phyloP scores from a whole-genome alignment of 1,284 basidiomycete species.

The Puccinia novopanici region DNA sequence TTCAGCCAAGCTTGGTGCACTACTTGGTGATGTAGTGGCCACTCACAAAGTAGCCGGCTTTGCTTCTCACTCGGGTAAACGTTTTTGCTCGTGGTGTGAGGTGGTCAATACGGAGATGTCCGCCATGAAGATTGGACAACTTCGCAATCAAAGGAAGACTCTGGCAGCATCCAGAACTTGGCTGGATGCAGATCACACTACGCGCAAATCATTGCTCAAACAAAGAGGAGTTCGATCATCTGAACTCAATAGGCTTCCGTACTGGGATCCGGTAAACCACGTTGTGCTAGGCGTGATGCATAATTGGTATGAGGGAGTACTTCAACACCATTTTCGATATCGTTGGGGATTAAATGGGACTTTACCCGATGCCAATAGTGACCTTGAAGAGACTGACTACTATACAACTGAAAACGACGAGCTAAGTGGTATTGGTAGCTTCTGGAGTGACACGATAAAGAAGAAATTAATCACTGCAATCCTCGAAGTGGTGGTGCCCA shows the following conservation, averaged over 20 bases:
- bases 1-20: not conserved
- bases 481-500: constrained; percentile 18
- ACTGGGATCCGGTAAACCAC: constrained; percentile 44
- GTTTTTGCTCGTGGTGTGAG: constrained; percentile 27
- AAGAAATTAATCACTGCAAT: constrained; percentile 3
- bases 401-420: not conserved
- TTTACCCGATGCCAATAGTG: not conserved
- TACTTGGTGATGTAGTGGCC: constrained; percentile 38
- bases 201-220: not conserved
- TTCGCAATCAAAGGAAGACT: not conserved
- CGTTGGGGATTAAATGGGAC: constrained; percentile 19
- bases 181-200: not conserved
- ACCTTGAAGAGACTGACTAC: not conserved
- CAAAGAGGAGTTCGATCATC: constrained; percentile 26
- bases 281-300: constrained; percentile 24
- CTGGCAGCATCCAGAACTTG: not conserved
- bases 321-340: constrained; percentile 26
- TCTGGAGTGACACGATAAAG: not conserved
- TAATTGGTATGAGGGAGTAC: constrained; percentile 40
- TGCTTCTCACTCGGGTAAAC: constrained; percentile 13
- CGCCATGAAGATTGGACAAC: not conserved
- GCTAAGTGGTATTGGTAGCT: not conserved
- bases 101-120: not conserved
- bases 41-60: constrained; percentile 41
- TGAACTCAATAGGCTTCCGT: constrained; percentile 31